A percentile compares a stretch with the other conserved stretches of the same genome.
phyloP scores from a whole-genome alignment of 139 green algal genomes.

The Chara braunii region DNA sequence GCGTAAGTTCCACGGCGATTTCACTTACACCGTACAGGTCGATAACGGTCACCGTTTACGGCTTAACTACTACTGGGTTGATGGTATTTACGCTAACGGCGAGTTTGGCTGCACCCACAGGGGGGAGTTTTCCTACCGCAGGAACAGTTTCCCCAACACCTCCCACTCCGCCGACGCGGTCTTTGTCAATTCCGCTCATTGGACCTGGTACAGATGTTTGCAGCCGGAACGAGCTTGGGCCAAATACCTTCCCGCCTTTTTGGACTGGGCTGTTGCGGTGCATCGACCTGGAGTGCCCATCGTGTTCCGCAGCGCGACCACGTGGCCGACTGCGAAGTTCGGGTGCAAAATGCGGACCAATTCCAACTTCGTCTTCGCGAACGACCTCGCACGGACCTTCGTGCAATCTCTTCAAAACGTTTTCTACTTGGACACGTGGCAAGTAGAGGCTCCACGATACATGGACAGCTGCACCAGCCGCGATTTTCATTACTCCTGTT shows the following conservation, averaged over 20 bases:
- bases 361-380: conserved; percentile 1
- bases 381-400: neutral
- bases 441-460: neutral
- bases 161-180: neutral
- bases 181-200: neutral
- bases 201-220: conserved; percentile 1
- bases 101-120: conserved; percentile 7
- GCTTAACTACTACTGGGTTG: conserved; percentile 21
- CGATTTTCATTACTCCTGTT: conserved; percentile 5
- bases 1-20: neutral
- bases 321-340: neutral
- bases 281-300: neutral
- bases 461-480: neutral
- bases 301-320: neutral
- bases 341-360: neutral
- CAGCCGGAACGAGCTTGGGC: neutral
- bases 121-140: neutral
- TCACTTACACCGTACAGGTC: neutral
- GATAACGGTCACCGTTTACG: no score
- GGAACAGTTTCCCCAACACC: neutral
- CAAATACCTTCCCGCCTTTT: neutral
- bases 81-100: conserved; percentile 11
- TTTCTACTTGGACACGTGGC: neutral
- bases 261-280: neutral
- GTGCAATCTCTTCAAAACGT: neutral